phyloP scores from a whole-genome alignment of 331 rosid species.

The Rhamnella rubrinervis region DNA sequence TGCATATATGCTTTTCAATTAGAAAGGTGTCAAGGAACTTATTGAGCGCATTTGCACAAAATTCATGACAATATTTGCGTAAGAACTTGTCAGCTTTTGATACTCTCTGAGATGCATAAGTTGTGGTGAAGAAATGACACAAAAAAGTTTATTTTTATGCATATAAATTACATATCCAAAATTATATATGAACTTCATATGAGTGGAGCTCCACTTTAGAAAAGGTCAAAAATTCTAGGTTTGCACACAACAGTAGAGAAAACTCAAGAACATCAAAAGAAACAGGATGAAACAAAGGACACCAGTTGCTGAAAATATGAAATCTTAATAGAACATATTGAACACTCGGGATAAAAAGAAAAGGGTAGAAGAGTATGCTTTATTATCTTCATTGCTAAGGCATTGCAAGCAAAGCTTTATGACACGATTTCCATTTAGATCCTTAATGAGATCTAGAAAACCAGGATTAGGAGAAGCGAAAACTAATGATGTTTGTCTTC shows the following conservation, averaged over 20 bases:
- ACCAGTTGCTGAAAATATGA: not conserved
- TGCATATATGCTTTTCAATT: not conserved
- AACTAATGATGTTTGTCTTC: conserved; percentile 41
- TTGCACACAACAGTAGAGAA: not conserved
- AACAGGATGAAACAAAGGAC: not conserved
- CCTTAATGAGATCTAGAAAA: conserved; percentile 64
- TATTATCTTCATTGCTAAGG: conserved; percentile 55
- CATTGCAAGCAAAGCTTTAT: conserved; percentile 69
- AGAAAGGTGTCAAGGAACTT: not conserved
- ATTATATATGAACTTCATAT: not conserved
- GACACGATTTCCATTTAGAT: conserved; percentile 68
- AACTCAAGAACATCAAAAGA: not conserved
- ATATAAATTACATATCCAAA: no score
- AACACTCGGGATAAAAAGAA: conserved; percentile 1
- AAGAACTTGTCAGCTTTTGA: conserved; percentile 2
- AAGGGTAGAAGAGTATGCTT: conserved; percentile 30
- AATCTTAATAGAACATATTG: not conserved
- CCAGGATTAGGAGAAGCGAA: conserved; percentile 61
- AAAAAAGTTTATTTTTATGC: no score
- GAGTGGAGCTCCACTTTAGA: not conserved
- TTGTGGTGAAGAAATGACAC: no score
- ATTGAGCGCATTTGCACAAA: not conserved
- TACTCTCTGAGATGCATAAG: no score
- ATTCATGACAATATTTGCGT: not conserved
- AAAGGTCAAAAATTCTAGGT: not conserved